A percentile compares a stretch with the other conserved stretches of the same genome.
Evolutionary conservation across 1,139 yeast species (phyloP).

Genomic region (Keqinozyma sinolaborantium): DNA sequence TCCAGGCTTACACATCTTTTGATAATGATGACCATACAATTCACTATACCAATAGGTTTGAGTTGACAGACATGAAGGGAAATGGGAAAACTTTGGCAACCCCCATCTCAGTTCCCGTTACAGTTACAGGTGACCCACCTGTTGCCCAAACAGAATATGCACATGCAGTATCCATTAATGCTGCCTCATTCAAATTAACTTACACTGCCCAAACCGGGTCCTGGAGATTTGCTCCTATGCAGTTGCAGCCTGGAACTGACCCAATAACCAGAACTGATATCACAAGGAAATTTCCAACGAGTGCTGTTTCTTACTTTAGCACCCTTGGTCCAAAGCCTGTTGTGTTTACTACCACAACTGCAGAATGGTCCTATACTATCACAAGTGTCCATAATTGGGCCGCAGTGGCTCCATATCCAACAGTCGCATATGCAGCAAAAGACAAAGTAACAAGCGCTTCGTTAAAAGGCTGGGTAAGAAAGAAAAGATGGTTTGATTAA

Average conservation of each 20-base stretch:
- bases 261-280: slow-evolving; percentile 64
- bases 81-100: slow-evolving; percentile 27
- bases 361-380: slow-evolving; percentile 76
- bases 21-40: slow-evolving; percentile 49
- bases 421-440: slow-evolving; percentile 42
- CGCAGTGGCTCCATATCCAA: slow-evolving; percentile 63
- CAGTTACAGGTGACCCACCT: slow-evolving; percentile 32
- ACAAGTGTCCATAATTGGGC: slow-evolving; percentile 68
- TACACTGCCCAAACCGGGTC: slow-evolving; percentile 75
- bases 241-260: slow-evolving; percentile 68
- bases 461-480: slow-evolving; percentile 33
- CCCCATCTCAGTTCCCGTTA: slow-evolving; percentile 1
- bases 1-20: slow-evolving; percentile 56
- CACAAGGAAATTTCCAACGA: slow-evolving; percentile 60
- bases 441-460: slow-evolving; percentile 38
- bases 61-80: slow-evolving; percentile 70
- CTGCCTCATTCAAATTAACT: slow-evolving; percentile 43
- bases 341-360: slow-evolving; percentile 62
- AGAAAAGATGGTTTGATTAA: slow-evolving; percentile 34
- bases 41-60: slow-evolving; percentile 69
- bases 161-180: slow-evolving; percentile 19
- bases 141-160: slow-evolving; percentile 23
- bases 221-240: slow-evolving; percentile 87
- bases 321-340: no score
- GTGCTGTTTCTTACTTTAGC: no score